Evolutionary conservation across 1,139 yeast species (phyloP).

Genomic region (Eremothecium cymbalariae): DNA sequence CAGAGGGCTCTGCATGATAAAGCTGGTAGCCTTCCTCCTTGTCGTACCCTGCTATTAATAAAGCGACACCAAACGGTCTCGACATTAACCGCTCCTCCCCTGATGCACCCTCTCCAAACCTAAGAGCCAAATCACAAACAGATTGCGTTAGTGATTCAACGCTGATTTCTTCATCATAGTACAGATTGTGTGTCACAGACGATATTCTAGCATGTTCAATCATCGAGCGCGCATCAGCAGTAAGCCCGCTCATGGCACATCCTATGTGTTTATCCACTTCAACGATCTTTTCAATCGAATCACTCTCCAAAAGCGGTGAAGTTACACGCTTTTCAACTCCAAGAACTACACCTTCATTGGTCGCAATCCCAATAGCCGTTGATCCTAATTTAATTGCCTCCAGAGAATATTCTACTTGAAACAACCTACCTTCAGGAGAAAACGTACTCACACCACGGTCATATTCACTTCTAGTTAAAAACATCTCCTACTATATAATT

Average conservation of each 20-base stretch:
- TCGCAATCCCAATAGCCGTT: slow-evolving; percentile 94
- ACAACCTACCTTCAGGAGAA: slow-evolving; percentile 97
- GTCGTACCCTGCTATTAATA: slow-evolving; percentile 91
- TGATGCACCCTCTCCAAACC: slow-evolving; percentile 97
- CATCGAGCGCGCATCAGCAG: slow-evolving; percentile 98
- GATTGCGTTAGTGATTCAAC: slow-evolving; percentile 94
- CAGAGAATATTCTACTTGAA: slow-evolving; percentile 95
- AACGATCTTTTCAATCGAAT: slow-evolving; percentile 91
- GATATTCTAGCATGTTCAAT: slow-evolving; percentile 96
- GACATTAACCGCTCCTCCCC: slow-evolving; percentile 98
- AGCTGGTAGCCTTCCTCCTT: slow-evolving; percentile 91
- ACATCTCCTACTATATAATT: too few species aligned
- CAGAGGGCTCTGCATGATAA: slow-evolving; percentile 98
- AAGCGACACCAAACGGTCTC: slow-evolving; percentile 97
- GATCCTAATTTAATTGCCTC: slow-evolving; percentile 94
- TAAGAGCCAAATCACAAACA: slow-evolving; percentile 90
- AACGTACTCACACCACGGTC: slow-evolving; percentile 98
- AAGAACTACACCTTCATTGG: slow-evolving; percentile 92
- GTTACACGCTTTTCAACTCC: slow-evolving; percentile 98
- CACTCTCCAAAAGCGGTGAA: slow-evolving; percentile 80
- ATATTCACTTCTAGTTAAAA: slow-evolving; percentile 96
- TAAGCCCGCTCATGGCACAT: slow-evolving; percentile 97
- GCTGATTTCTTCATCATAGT: slow-evolving; percentile 86
- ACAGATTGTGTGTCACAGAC: slow-evolving; percentile 78
- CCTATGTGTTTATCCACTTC: slow-evolving; percentile 94